Conservation (phyloP, 148 eudicot genomes). For the Rhododendron williamsianum region DNA sequence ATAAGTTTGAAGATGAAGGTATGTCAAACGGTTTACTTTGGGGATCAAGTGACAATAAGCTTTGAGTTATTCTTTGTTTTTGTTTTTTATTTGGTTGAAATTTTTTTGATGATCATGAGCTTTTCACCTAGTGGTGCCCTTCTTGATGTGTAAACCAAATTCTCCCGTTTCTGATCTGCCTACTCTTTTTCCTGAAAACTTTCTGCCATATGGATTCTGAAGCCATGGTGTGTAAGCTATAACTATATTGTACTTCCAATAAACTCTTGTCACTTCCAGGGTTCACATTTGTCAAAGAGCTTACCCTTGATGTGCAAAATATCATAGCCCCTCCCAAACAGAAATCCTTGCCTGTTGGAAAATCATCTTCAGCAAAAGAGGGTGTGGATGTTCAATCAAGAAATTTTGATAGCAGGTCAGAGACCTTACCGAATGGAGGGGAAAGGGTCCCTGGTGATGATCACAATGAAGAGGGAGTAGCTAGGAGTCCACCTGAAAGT, state of each 20-base stretch:
- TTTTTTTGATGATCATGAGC: background rate
- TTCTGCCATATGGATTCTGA: background rate
- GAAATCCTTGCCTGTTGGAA: slow-evolving; percentile 47
- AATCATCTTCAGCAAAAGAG: slow-evolving; percentile 32
- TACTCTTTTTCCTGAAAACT: background rate
- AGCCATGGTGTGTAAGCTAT: background rate
- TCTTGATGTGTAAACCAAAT: background rate
- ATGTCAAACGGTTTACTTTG: slow-evolving; percentile 5
- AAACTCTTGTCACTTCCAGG: slow-evolving; percentile 38
- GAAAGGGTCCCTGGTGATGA: slow-evolving; percentile 28
- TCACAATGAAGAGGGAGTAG: slow-evolving; percentile 36
- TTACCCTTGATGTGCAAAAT: slow-evolving; percentile 84
- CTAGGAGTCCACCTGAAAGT: slow-evolving; percentile 57
- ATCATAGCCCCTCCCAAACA: slow-evolving; percentile 79
- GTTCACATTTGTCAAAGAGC: slow-evolving; percentile 75
- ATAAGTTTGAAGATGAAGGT: slow-evolving; percentile 96
- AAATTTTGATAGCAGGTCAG: slow-evolving; percentile 42
- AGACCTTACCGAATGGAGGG: slow-evolving; percentile 22
- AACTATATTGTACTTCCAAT: background rate
- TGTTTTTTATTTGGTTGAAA: no score
- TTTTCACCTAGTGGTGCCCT: background rate
- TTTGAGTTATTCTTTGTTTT: background rate
- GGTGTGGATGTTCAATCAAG: slow-evolving; percentile 30
- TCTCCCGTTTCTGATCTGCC: background rate
- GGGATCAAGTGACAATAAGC: background rate